A percentile compares a stretch with the other conserved stretches of the same genome.
phyloP scores from a whole-genome alignment of 441 rosid species.

The Manihot esculenta region DNA sequence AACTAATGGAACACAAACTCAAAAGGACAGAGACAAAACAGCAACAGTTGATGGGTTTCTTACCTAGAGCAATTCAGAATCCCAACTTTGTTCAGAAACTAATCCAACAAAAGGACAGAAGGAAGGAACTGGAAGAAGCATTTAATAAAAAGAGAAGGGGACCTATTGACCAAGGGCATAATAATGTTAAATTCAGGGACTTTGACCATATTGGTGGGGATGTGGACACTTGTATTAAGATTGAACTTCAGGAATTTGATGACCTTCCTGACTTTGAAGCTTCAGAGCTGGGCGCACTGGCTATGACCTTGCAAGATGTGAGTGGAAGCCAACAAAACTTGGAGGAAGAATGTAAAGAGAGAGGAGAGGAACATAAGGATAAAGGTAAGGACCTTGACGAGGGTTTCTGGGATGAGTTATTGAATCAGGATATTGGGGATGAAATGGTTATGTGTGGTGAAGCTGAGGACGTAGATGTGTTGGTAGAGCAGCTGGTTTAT shows the following conservation, averaged over 20 bases:
- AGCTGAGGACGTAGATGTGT: slow-evolving; percentile 41
- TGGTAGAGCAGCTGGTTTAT: slow-evolving; percentile 55
- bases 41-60: slow-evolving; percentile 74
- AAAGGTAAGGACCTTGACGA: slow-evolving; percentile 32
- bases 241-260: slow-evolving; percentile 42
- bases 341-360: slow-evolving; percentile 26
- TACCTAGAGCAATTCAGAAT: slow-evolving; percentile 71
- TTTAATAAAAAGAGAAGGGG: slow-evolving; percentile 55
- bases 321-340: slow-evolving; percentile 26
- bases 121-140: slow-evolving; percentile 60
- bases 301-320: slow-evolving; percentile 48
- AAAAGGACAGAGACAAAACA: slow-evolving; percentile 68
- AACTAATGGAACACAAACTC: slow-evolving; percentile 62
- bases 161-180: slow-evolving; percentile 47
- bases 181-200: slow-evolving; percentile 25
- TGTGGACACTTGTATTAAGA: slow-evolving; percentile 34
- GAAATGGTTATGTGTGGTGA: slow-evolving; percentile 34
- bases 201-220: slow-evolving; percentile 24
- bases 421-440: slow-evolving; percentile 44
- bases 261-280: slow-evolving; percentile 39
- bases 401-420: slow-evolving; percentile 69
- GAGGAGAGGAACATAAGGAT: slow-evolving; percentile 28
- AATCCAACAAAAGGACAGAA: slow-evolving; percentile 47
- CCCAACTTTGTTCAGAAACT: slow-evolving; percentile 64
- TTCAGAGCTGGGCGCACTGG: slow-evolving; percentile 48